Evolutionary conservation across 139 green algal genomes (phyloP), one percentile per base, ranked within the genome.

Genomic region (Spirogloea muscicola): DNA sequence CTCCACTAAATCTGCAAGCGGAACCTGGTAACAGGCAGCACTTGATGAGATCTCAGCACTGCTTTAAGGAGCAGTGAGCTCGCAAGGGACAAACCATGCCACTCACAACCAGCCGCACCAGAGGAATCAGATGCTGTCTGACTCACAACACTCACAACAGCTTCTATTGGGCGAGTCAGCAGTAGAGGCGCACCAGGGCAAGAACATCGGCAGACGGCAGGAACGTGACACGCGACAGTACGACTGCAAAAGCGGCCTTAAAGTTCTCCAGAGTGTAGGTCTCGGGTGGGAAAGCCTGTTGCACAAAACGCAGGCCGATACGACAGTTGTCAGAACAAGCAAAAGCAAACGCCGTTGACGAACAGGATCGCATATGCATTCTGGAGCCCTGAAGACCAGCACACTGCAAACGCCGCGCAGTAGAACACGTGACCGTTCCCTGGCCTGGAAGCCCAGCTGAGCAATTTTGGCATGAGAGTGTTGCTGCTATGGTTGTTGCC

Each of bases 131-230:
- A n/a, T n/a, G n/a, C n/a, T n/a, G n/a, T n/a, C n/a, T n/a, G n/a
- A n/a, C n/a, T n/a, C n/a, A n/a, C n/a, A n/a, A n/a, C n/a, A n/a
- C n/a, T n/a, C n/a, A n/a, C n/a, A n/a, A n/a, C n/a, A n/a, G n/a
- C n/a, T n/a, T n/a, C n/a, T n/a, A n/a, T n/a, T n/a, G n/a, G n/a
- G n/a, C n/a, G n/a, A n/a, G n/a, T n/a, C n/a, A n/a, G n/a, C n/a
- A n/a, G n/a, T n/a, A n/a, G n/a, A 64, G n/a, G n/a, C 38, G 37
- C 79, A 97, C 80, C 41, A 98, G 72, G 5, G 93, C 93, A 85
- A 98, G 97, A 81, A 88, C 91, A 40, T 87, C 58, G 3, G 91
- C 94, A 21, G 85, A 82, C 5, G 89, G 89, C 16, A 98, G 86
- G 84, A 94, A 98, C 4, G 79, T 48, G 0, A 90, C 84, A 33